These are phyloP conservation scores for Astrephomene gubernaculifera DNA, from an alignment of 139 green algal genomes.

Conservation along the genomic window DNA sequence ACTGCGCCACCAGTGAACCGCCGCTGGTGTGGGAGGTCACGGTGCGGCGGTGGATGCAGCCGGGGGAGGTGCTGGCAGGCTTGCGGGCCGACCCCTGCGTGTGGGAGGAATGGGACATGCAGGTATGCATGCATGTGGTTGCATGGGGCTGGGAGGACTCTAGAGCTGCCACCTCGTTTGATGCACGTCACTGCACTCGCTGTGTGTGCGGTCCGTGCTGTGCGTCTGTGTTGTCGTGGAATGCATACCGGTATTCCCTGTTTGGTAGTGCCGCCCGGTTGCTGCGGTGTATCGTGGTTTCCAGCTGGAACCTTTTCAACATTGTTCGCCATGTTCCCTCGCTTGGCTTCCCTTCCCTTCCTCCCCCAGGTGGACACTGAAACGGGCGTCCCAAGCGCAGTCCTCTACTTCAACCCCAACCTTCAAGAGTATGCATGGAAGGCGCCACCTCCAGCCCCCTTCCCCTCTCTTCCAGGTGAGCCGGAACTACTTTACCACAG, in stretches of 20 bases:
- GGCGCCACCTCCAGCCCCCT: background rate
- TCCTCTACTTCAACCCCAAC: conserved; percentile 24
- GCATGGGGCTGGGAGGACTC: too few species aligned
- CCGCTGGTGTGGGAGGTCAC: conserved; percentile 19
- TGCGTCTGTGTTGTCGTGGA: too few species aligned
- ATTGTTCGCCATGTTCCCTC: too few species aligned
- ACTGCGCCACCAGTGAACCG: conserved; percentile 23
- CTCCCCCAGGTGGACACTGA: background rate
- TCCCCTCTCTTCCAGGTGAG: conserved; percentile 19
- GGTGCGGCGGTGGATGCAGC: conserved; percentile 21
- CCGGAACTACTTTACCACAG: too few species aligned
- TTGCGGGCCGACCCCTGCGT: conserved; percentile 37
- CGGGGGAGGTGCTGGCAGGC: background rate
- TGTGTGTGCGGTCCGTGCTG: too few species aligned
- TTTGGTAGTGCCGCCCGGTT: too few species aligned
- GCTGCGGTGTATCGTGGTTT: too few species aligned
- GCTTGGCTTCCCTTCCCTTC: background rate
- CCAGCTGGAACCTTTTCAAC: too few species aligned
- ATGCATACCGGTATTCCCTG: too few species aligned
- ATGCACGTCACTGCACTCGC: too few species aligned
- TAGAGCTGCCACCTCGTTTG: too few species aligned
- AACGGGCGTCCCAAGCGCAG: background rate
- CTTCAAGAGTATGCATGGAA: background rate
- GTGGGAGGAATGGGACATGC: conserved; percentile 58
- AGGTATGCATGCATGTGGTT: too few species aligned